These are phyloP conservation scores for Phytophthora brassicae DNA, from an alignment of 352 stramenopile genomes.

Conservation along the genomic window DNA sequence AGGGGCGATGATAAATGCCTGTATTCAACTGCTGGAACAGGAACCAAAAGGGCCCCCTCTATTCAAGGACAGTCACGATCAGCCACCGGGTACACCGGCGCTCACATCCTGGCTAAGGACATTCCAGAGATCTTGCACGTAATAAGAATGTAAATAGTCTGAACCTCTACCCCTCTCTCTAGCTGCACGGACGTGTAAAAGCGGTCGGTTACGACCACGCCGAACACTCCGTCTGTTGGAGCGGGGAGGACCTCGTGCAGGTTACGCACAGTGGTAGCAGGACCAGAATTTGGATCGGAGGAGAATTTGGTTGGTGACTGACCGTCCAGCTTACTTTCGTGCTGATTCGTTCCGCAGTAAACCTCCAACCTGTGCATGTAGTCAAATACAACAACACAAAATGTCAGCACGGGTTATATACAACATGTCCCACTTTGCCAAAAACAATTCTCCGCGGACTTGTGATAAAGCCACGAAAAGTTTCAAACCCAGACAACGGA, in stretches of 20 bases:
- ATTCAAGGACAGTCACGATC: too few relatives aligned
- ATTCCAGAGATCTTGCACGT: too few relatives aligned
- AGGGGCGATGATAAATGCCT: too few relatives aligned
- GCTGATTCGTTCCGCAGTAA: slow-evolving; percentile 11
- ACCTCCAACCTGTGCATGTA: slow-evolving; percentile 11
- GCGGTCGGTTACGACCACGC: slow-evolving; percentile 11
- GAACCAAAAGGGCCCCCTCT: too few relatives aligned
- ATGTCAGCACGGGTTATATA: neutral
- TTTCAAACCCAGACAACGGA: neutral
- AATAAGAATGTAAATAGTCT: too few relatives aligned
- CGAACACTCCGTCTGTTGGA: neutral
- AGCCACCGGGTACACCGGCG: too few relatives aligned
- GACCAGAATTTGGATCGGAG: slow-evolving; percentile 19
- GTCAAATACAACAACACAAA: neutral
- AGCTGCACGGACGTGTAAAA: slow-evolving; percentile 25
- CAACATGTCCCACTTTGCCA: slow-evolving; percentile 16
- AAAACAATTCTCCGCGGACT: slow-evolving; percentile 3
- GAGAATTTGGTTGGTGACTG: neutral
- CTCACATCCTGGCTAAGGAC: too few relatives aligned
- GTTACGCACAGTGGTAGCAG: slow-evolving; percentile 12
- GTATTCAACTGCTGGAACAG: too few relatives aligned
- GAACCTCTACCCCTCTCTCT: too few relatives aligned
- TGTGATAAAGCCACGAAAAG: neutral
- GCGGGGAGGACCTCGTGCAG: neutral
- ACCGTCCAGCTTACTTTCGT: neutral